phyloP scores from a whole-genome alignment of 192 early-diverging fungal genomes.

The Kickxella alabastrina region DNA sequence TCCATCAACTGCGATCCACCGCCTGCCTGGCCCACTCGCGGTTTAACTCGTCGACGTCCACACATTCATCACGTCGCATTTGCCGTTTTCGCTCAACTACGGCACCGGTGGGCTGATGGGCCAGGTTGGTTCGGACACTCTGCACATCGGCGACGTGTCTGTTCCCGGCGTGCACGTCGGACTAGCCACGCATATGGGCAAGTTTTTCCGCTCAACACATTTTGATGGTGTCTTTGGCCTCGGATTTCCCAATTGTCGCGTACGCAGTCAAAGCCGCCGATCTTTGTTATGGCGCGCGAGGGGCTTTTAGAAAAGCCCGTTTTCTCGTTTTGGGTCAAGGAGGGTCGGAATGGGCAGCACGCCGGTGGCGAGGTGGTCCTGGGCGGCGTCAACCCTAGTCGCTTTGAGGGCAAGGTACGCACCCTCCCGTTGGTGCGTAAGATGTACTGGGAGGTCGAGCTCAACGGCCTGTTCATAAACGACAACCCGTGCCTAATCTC shows the following conservation, averaged over 20 bases:
- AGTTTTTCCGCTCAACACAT: conserved; percentile 45
- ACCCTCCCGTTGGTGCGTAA: conserved; percentile 52
- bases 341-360: conserved; percentile 36
- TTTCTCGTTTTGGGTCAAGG: conserved; percentile 45
- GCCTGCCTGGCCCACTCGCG: conserved; percentile 46
- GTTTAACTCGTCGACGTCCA: conserved; percentile 47
- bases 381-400: conserved; percentile 31
- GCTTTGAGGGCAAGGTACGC: conserved; percentile 39
- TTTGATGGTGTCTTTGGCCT: conserved; percentile 62
- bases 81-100: conserved; percentile 51
- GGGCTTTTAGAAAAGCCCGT: conserved; percentile 35
- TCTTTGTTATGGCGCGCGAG: conserved; percentile 35
- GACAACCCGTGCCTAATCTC: conserved; percentile 20
- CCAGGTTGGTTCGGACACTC: conserved; percentile 49
- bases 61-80: conserved; percentile 37
- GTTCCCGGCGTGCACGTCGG: conserved; percentile 50
- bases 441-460: conserved; percentile 56
- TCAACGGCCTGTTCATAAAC: conserved; percentile 43
- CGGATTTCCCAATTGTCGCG: conserved; percentile 51
- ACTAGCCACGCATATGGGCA: conserved; percentile 47
- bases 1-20: conserved; percentile 49
- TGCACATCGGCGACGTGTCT: conserved; percentile 42
- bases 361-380: conserved; percentile 48
- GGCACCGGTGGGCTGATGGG: conserved; percentile 55
- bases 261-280: conserved; percentile 41